Conservation (phyloP, 441 rosid species). For the Jatropha podagrica region DNA sequence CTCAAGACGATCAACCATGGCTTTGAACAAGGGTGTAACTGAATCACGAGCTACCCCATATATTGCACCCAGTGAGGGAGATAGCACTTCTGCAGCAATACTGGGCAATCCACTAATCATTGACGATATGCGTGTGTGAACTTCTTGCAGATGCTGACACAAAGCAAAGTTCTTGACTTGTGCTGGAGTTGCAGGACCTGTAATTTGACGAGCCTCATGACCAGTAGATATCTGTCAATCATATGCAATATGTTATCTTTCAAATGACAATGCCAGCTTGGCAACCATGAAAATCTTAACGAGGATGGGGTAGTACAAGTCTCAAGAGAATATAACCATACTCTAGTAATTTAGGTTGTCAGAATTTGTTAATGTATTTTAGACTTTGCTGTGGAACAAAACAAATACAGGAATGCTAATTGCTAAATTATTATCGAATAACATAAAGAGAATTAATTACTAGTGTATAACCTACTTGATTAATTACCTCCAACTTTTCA, state of each 20-base stretch:
- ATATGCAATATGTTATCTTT: constrained; percentile 19
- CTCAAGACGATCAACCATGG: constrained; percentile 88
- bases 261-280: not conserved
- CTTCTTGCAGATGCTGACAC: constrained; percentile 91
- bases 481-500: not conserved
- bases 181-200: constrained; percentile 82
- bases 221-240: constrained; percentile 89
- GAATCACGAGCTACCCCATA: constrained; percentile 91
- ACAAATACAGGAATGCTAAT: not conserved
- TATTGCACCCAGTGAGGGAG: constrained; percentile 68
- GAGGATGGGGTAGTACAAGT: too few relatives aligned
- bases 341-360: not conserved
- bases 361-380: constrained; percentile 1
- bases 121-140: constrained; percentile 71
- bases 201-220: constrained; percentile 87
- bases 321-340: not conserved
- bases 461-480: not conserved
- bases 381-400: not conserved
- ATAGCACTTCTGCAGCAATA: constrained; percentile 76
- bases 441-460: not conserved
- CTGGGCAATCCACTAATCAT: constrained; percentile 67
- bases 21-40: constrained; percentile 83
- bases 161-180: constrained; percentile 85
- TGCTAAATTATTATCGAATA: constrained; percentile 1
- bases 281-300: constrained; percentile 8